Base-by-base conservation (phyloP, 129 eudicot genomes). In the Tanacetum coccineum region DNA sequence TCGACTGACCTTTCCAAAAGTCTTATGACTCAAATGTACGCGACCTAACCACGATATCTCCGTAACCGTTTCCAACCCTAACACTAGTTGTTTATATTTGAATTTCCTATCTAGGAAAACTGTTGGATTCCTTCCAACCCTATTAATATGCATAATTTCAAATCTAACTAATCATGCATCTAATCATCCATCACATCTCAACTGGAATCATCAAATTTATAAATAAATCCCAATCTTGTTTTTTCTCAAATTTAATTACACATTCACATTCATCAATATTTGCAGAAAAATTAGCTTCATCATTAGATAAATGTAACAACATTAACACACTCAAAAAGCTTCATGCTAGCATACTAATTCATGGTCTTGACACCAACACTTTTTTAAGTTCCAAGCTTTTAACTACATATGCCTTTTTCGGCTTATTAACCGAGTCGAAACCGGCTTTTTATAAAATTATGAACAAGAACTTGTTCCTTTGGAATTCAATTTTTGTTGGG, bases 401-500 rank as follows among this genome's bases (percentile, higher is more conserved):
- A 47, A 71, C 53, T 74, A 39, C 80, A 13, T 80, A 73, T 60
- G 83, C 81, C n/a, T 78, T 45, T 36, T 68, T 80, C 36, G 78
- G 78, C 19, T 78, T 68, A 61, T 56, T 78, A 61, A 59, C 39
- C 22, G 86, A 86, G 44, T 82, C 87, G 1, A 82, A 79, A 82
- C 75, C 72, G 76, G 72, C 78, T 44, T 86, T 75, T 58, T 60
- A 42, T 62, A 71, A 26, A 76, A 77, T 79, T 6, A 50, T 61
- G 15, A 59, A 68, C 30, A 39, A 56, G 20, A 56, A 66, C 71
- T 70, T 64, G 13, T 70, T 77, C 32, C 68, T 68, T 58, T 82
- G 85, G 87, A 82, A 68, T 74, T 82, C 92, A 40, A n/a, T 74
- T 68, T 25, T 82, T 56, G 81, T 72, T 59, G 85, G 86, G 60